Evolutionary conservation across 2,329 filamentous ascomycete species (phyloP), one percentile per base, ranked within the genome.

Genomic region (Aspergillus flavus): DNA sequence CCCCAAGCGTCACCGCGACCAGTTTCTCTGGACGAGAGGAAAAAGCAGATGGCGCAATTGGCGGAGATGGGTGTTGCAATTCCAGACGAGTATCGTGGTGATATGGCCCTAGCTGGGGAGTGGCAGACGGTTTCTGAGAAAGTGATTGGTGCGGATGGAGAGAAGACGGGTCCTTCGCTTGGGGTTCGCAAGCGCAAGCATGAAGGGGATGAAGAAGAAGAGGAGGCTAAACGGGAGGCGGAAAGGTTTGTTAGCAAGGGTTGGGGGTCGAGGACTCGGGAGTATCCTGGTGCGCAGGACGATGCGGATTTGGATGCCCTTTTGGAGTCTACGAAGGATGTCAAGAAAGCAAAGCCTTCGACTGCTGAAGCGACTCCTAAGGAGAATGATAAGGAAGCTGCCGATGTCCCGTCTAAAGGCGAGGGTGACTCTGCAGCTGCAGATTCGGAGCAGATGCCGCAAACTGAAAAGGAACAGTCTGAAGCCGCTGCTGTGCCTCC

Each of bases 101-200:
- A 95, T 64, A 88, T 97, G 87, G 93, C 94, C 6, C 88, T 97
- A 82, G 89, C 90, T 4, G 93, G 95, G 36, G 91, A 96, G 59
- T 99, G 94, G 94, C 88, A 92, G 63, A 87, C 86, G 6, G 86
- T 92, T 46, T 84, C 87, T 52, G 83, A 82, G 67, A 79, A 70
- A 34, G 69, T 71, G 26, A 72, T 80, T 43, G 64, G 64, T 34
- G 45, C 66, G 23, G 64, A 71, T 30, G 71, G 74, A 6, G 81
- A 83, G 12, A 76, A 77, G 16, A 75, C 83, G 23, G 79, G 80
- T 6, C 68, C 77, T 39, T 81, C 78, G 55, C 69, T 79, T 39
- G 82, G 81, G 7, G 74, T 82, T 5, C 76, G 80, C 58, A 83
- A 83, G 64, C 75, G 81, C 46, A 83, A 81, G 66, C 71, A 73